These are phyloP conservation scores for Lavandula angustifolia DNA, from an alignment of 257 asterid genomes.

Conservation along the genomic window DNA sequence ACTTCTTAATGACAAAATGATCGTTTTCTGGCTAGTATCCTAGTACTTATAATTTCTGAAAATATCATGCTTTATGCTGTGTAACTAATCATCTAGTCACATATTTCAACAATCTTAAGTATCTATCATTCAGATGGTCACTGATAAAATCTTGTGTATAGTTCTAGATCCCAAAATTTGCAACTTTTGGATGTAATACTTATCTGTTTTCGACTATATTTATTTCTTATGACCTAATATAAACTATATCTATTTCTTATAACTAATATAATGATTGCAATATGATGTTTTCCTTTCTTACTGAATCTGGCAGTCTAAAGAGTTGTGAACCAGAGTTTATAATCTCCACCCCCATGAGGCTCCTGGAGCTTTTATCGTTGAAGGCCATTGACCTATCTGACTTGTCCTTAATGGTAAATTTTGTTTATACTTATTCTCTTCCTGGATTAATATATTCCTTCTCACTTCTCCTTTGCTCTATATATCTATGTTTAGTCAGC, in stretches of 20 bases:
- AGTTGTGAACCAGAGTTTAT: slow-evolving; percentile 78
- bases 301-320: slow-evolving; percentile 52
- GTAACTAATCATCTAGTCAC: too few species aligned
- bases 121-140: too few species aligned
- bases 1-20: too few species aligned
- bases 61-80: too few species aligned
- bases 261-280: background rate
- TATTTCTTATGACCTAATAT: slow-evolving; percentile 3
- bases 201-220: background rate
- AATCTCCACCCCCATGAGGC: slow-evolving; percentile 76
- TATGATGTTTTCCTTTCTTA: slow-evolving; percentile 16
- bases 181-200: too few species aligned
- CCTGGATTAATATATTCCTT: background rate
- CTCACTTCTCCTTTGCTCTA: background rate
- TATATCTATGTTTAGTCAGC: background rate
- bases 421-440: too few species aligned
- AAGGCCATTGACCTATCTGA: slow-evolving; percentile 61
- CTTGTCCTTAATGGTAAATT: slow-evolving; percentile 73
- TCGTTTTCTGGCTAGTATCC: too few species aligned
- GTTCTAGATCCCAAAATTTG: too few species aligned
- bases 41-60: too few species aligned
- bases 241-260: too few species aligned
- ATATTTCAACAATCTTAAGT: background rate
- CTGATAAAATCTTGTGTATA: too few species aligned
- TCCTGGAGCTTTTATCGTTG: slow-evolving; percentile 59